These are phyloP conservation scores for Bombardia bombarda DNA, from an alignment of 495 filamentous ascomycete genomes.

Conservation along the genomic window DNA sequence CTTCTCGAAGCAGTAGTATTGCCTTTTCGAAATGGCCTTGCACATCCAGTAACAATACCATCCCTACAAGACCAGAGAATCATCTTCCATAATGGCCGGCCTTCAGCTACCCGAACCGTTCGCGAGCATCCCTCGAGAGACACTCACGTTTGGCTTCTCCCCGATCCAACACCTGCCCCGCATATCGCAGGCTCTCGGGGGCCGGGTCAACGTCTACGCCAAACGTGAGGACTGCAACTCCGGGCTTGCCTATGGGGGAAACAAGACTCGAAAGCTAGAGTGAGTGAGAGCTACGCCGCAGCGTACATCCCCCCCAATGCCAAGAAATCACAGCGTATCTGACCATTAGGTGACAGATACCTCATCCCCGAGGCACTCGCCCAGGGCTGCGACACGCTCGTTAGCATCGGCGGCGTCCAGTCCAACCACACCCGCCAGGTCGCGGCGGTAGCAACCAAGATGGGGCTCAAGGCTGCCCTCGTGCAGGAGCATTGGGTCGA, in stretches of 20 bases:
- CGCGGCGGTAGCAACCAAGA: conserved; percentile 45
- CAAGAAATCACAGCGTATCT: not conserved
- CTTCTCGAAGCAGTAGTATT: too few species aligned
- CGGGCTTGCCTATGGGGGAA: conserved; percentile 54
- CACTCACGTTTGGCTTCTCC: conserved; percentile 49
- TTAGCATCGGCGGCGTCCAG: conserved; percentile 57
- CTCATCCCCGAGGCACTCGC: conserved; percentile 49
- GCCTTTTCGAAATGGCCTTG: not conserved
- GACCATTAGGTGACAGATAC: conserved; percentile 34
- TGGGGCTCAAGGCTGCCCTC: conserved; percentile 45
- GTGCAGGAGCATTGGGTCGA: conserved; percentile 61
- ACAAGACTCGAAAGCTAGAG: conserved; percentile 61
- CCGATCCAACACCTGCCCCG: conserved; percentile 54
- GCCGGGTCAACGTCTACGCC: conserved; percentile 48
- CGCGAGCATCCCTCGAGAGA: conserved; percentile 44
- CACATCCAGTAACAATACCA: too few species aligned
- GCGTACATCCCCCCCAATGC: not conserved
- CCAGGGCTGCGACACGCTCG: conserved; percentile 45
- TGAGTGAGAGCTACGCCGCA: conserved; percentile 21
- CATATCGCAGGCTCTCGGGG: conserved; percentile 47
- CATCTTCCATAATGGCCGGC: conserved; percentile 11
- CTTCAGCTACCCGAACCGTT: conserved; percentile 49
- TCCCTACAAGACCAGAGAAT: too few species aligned
- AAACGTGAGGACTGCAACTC: conserved; percentile 60
- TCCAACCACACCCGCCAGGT: conserved; percentile 60